Base-by-base conservation (phyloP, 768 basidiomycete genomes). In the Holtermannia corniformis region DNA sequence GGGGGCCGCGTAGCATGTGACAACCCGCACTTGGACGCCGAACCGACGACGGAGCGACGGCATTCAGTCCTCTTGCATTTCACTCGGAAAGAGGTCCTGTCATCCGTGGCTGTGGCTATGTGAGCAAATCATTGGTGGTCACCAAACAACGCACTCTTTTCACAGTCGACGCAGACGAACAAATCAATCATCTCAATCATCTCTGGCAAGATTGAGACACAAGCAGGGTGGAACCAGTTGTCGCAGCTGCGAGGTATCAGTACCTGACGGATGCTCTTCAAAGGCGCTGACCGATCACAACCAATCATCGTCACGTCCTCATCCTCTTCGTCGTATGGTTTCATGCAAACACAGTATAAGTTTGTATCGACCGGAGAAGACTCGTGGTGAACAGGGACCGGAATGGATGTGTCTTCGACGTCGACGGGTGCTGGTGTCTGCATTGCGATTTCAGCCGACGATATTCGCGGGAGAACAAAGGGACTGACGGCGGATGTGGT, bases 201-300 rank as follows among this genome's bases (percentile, higher is more conserved):
- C 5, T 64, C 55, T 20, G 63, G 58, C 16, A 52, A 45, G 12
- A 71, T 24, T 0, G 60, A 61, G 20, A 67, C 52, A 52, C 70
- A 71, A 27, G 19, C 47, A 10, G 65, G 60, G 51, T 68, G 67
- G 21, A 59, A 71, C 70, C 70, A 71, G 46, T 63, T 60, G 28
- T 65, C 62, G 50, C 70, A 71, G 13, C 69, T 66, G 44, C 19
- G n/a, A 41, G 19, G 4, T 26, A 24, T 2, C 4, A 16, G 10
- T 41, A 21, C 23, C 40, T 2, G 12, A 22, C 3, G 12, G 14
- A 43, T 20, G 24, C 42, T 40, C 4, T 23, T 14, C n/a, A 48
- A 13, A 21, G 27, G 11, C 12, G 50, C 57, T 26, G 26, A 65
- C 59, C 46, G 48, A 37, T 71, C 68, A 50, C 68, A 71, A 19